Conservation (phyloP, 768 basidiomycete genomes). For the Mycena olivaceomarginata region DNA sequence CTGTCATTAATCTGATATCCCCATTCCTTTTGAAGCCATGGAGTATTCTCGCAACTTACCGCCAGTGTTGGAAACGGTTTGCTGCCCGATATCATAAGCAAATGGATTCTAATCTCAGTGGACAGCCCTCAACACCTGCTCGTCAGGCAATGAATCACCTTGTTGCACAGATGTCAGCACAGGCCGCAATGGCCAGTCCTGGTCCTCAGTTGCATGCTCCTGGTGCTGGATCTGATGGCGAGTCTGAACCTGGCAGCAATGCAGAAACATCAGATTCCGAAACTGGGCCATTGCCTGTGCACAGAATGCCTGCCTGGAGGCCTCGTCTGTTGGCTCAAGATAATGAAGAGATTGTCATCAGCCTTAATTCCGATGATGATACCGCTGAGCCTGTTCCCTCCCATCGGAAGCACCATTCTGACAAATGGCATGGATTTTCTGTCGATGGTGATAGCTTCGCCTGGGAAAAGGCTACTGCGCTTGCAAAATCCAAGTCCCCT, state of each 20-base stretch:
- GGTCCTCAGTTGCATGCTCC: neutral
- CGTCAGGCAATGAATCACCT: slow-evolving; percentile 9
- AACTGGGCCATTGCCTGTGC: slow-evolving; percentile 7
- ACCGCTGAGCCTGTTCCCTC: neutral
- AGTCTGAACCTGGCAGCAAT: neutral
- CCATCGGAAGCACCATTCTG: neutral
- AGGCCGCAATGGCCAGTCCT: neutral
- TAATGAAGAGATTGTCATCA: neutral
- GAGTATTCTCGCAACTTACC: neutral
- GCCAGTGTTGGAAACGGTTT: neutral
- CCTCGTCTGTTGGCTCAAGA: neutral
- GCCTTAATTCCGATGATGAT: neutral
- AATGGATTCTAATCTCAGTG: neutral
- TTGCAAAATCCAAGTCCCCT: neutral
- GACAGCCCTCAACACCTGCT: slow-evolving; percentile 11
- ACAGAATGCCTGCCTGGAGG: neutral
- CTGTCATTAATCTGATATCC: neutral
- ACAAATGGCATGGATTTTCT: neutral
- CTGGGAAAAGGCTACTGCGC: neutral
- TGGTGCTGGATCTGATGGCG: neutral
- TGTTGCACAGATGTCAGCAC: slow-evolving; percentile 13
- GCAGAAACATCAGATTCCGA: neutral
- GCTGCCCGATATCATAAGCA: neutral
- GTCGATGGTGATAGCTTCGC: slow-evolving; percentile 1
- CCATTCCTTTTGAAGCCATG: neutral